A percentile compares a stretch with the other conserved stretches of the same genome.
Conservation (phyloP, 129 eudicot genomes). For the Helianthus tuberosus region DNA sequence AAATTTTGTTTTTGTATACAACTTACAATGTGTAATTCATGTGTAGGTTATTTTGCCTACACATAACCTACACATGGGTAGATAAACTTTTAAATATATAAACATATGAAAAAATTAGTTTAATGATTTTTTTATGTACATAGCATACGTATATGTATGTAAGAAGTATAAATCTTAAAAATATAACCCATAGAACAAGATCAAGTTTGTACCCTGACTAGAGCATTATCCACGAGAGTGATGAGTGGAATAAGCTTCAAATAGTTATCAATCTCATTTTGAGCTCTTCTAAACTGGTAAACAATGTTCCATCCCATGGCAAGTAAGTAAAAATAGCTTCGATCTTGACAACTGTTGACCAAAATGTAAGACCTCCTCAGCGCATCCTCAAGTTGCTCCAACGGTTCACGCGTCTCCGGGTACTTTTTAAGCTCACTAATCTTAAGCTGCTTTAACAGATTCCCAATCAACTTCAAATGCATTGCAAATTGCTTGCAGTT, state of each 20-base stretch:
- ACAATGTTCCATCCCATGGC: slow-evolving; percentile 99
- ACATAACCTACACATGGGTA: too few species aligned
- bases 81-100: too few species aligned
- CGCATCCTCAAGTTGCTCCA: slow-evolving; percentile 95
- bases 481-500: slow-evolving; percentile 90
- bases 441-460: slow-evolving; percentile 70
- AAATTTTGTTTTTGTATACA: too few species aligned
- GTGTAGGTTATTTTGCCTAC: too few species aligned
- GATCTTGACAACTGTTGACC: slow-evolving; percentile 91
- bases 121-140: too few species aligned
- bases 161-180: too few species aligned
- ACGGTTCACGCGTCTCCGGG: slow-evolving; percentile 92
- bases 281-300: slow-evolving; percentile 90
- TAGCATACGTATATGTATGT: too few species aligned
- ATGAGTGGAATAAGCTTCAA: slow-evolving; percentile 93
- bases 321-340: slow-evolving; percentile 86
- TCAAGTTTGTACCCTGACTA: slow-evolving; percentile 72
- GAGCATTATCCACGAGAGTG: slow-evolving; percentile 96
- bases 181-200: slow-evolving; percentile 7
- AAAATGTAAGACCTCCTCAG: slow-evolving; percentile 89
- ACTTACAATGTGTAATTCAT: too few species aligned
- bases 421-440: slow-evolving; percentile 82
- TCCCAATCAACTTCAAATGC: slow-evolving; percentile 90
- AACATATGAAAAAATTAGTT: too few species aligned
- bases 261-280: slow-evolving; percentile 87